A percentile compares a stretch with the other conserved stretches of the same genome.
These are phyloP conservation scores for Groenewaldozyma sp. DNA, from an alignment of 1,139 yeast species.

Conservation along the genomic window DNA sequence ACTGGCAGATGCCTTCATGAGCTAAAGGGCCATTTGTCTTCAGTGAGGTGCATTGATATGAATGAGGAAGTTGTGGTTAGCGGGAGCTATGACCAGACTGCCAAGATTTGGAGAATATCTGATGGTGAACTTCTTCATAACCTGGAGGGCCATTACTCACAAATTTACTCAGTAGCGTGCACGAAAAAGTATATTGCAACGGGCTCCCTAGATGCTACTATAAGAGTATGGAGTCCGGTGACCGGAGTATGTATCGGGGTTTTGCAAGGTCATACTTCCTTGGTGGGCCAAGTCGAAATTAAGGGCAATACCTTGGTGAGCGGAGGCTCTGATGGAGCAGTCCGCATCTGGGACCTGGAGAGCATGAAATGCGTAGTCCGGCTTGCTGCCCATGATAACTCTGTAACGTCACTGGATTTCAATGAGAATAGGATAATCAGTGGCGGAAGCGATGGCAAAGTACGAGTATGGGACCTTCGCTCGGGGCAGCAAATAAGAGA, in stretches of 20 bases:
- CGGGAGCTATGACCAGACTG: slow-evolving; percentile 89
- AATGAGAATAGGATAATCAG: slow-evolving; percentile 84
- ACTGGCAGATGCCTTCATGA: slow-evolving; percentile 65
- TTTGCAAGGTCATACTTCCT: slow-evolving; percentile 64
- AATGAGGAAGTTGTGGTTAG: slow-evolving; percentile 33
- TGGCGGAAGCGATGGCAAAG: slow-evolving; percentile 82
- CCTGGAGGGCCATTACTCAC: slow-evolving; percentile 77
- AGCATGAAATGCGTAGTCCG: slow-evolving; percentile 83
- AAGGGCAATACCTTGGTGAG: slow-evolving; percentile 80
- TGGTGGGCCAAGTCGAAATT: slow-evolving; percentile 74
- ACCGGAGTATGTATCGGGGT: slow-evolving; percentile 72
- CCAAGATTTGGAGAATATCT: slow-evolving; percentile 78
- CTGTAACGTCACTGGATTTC: slow-evolving; percentile 79
- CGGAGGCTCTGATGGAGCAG: slow-evolving; percentile 86
- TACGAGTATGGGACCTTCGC: slow-evolving; percentile 84
- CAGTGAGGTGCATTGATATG: slow-evolving; percentile 76
- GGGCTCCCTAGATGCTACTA: slow-evolving; percentile 85
- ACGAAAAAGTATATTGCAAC: slow-evolving; percentile 73
- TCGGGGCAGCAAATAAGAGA: slow-evolving; percentile 49
- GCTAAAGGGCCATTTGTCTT: slow-evolving; percentile 62
- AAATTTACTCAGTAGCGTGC: slow-evolving; percentile 75
- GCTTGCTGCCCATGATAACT: slow-evolving; percentile 69
- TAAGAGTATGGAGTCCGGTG: slow-evolving; percentile 81
- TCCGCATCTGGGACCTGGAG: slow-evolving; percentile 91
- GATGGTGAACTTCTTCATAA: slow-evolving; percentile 71